Evolutionary conservation across 2,329 filamentous ascomycete species (phyloP), one percentile per base, ranked within the genome.

Genomic region (Diaporthe destruens): DNA sequence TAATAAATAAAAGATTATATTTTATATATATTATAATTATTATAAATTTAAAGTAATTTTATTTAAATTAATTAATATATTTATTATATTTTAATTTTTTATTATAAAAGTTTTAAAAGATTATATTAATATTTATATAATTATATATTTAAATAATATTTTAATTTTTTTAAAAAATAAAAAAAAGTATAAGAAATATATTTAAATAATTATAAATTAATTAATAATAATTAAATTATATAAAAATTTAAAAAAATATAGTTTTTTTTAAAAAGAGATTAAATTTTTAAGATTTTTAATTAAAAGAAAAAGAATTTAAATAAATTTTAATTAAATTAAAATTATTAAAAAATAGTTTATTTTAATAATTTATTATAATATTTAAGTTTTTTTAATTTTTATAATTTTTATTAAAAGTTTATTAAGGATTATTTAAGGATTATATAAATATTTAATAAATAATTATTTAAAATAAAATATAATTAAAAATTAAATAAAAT

Each of bases 71-170:
- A n/a, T n/a, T n/a, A n/a, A n/a, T n/a, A n/a, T n/a, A n/a, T n/a
- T n/a, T n/a, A n/a, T n/a, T n/a, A n/a, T n/a, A n/a, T n/a, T n/a
- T n/a, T n/a, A n/a, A n/a, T n/a, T n/a, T n/a, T n/a, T n/a, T n/a
- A n/a, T n/a, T n/a, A n/a, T n/a, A n/a, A n/a, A n/a, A n/a, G n/a
- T n/a, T n/a, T n/a, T n/a, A n/a, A n/a, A 32, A 32, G 16, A 54
- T 16, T 54, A 54, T 54, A 54, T 54, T 32, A 49, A 49, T 49
- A 49, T 49, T 2, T 49, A 49, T 49, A 49, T 49, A n/a, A 49
- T 49, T 49, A 49, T 49, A 6, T 49, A 49, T 49, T 49, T 49
- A 49, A 23, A 49, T 23, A 51, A 51, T 51, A 51, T 51, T 51
- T 51, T 51, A 23, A 51, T 36, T 36, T 51, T 44, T 44, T 44